These are phyloP conservation scores for Rhododendron kiyosumense DNA, from an alignment of 148 eudicot genomes.

Conservation along the genomic window DNA sequence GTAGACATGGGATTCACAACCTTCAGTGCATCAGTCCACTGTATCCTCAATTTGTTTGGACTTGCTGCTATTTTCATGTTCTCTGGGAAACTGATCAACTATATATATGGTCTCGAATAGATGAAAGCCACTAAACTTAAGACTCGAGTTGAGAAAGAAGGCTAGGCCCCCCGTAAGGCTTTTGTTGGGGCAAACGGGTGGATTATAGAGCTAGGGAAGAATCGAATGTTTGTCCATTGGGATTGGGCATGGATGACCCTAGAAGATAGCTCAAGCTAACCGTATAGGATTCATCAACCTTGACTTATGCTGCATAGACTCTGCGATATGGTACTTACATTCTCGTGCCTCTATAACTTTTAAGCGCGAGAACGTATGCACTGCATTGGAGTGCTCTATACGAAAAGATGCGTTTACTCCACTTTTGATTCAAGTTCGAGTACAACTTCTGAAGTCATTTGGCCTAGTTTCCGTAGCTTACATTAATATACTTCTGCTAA, in stretches of 20 bases:
- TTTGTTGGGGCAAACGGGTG: background rate
- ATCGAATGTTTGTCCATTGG: background rate
- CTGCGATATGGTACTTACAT: background rate
- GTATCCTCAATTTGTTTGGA: background rate
- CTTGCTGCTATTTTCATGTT: background rate
- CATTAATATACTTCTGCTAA: background rate
- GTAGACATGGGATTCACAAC: background rate
- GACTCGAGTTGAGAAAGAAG: background rate
- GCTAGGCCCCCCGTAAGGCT: background rate
- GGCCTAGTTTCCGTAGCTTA: background rate
- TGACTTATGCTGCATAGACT: background rate
- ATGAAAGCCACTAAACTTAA: background rate
- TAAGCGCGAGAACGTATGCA: background rate
- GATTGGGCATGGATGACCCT: background rate
- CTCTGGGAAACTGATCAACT: background rate
- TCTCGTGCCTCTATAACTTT: background rate
- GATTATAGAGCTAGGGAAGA: background rate
- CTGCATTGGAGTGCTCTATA: background rate
- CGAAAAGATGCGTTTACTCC: background rate
- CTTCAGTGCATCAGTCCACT: background rate
- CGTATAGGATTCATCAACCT: background rate
- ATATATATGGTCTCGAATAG: background rate
- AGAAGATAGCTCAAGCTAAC: background rate
- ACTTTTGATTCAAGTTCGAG: background rate
- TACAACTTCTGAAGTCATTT: background rate